A percentile compares a stretch with the other conserved stretches of the same genome.
These are phyloP conservation scores for Naganishia onofrii DNA, from an alignment of 768 basidiomycete genomes.

Conservation along the genomic window DNA sequence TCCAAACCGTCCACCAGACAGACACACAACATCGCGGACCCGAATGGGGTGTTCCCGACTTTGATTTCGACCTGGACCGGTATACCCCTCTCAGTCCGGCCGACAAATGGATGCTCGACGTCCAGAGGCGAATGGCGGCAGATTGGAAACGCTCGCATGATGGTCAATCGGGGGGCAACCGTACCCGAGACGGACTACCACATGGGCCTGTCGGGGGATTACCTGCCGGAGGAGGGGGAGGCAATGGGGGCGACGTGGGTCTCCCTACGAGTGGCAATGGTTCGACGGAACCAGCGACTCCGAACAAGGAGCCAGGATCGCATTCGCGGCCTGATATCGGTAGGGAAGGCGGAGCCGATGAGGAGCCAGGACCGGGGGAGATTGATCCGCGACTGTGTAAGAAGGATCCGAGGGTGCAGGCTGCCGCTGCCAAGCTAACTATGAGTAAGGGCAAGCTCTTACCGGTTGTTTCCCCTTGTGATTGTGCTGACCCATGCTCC, in stretches of 20 bases:
- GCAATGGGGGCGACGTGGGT: background rate
- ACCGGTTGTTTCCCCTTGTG: background rate
- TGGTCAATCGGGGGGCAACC: background rate
- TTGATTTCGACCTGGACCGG: background rate
- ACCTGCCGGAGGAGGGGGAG: slow-evolving; percentile 17
- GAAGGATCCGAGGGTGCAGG: slow-evolving; percentile 46
- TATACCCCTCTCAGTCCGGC: slow-evolving; percentile 27
- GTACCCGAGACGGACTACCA: slow-evolving; percentile 16
- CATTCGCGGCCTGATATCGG: slow-evolving; percentile 21
- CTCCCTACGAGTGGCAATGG: background rate
- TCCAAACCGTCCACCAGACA: background rate
- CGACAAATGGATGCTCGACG: slow-evolving; percentile 30
- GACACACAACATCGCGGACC: background rate
- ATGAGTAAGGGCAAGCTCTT: slow-evolving; percentile 43
- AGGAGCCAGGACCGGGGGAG: slow-evolving; percentile 29
- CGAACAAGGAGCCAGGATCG: background rate
- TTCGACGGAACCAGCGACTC: background rate
- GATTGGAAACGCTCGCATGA: slow-evolving; percentile 7
- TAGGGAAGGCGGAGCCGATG: slow-evolving; percentile 12
- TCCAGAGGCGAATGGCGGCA: slow-evolving; percentile 29
- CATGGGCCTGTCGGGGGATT: slow-evolving; percentile 24
- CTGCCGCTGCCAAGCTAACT: slow-evolving; percentile 44
- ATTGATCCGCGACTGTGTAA: slow-evolving; percentile 51
- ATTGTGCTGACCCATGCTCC: background rate
- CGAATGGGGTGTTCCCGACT: background rate